phyloP scores from a whole-genome alignment of 2,329 filamentous ascomycete genomes.

The Kalmusia sp. region DNA sequence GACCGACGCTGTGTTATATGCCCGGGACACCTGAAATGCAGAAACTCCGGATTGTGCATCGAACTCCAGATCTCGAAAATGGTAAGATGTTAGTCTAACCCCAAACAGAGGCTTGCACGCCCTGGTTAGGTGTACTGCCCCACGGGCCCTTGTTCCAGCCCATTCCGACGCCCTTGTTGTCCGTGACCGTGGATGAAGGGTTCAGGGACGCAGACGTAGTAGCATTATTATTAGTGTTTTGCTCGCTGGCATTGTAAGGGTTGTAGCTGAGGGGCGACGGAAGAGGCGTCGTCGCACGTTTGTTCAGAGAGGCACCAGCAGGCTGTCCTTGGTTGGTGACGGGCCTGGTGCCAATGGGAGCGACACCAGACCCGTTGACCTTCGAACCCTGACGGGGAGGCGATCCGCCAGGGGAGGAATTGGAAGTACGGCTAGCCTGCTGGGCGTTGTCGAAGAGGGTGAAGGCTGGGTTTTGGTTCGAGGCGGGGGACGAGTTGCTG shows the following conservation, averaged over 20 bases:
- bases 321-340: conserved; percentile 64
- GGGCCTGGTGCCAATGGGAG: conserved; percentile 92
- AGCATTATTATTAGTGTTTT: conserved; percentile 52
- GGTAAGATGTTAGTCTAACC: conserved; percentile 63
- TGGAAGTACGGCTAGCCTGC: conserved; percentile 79
- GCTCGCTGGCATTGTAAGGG: conserved; percentile 68
- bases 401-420: conserved; percentile 83
- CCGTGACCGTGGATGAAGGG: conserved; percentile 55
- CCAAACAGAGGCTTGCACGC: conserved; percentile 93
- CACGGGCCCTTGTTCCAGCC: conserved; percentile 83
- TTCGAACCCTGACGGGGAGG: conserved; percentile 73
- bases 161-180: conserved; percentile 55
- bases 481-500: conserved; percentile 84
- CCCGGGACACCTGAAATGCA: conserved; percentile 52
- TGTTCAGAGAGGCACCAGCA: conserved; percentile 69
- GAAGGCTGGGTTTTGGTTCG: conserved; percentile 61
- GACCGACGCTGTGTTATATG: conserved; percentile 44
- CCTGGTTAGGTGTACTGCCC: conserved; percentile 73
- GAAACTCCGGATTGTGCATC: conserved; percentile 51
- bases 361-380: conserved; percentile 71
- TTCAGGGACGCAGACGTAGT: conserved; percentile 66
- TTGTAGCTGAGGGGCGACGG: conserved; percentile 78
- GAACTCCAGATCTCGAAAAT: conserved; percentile 42
- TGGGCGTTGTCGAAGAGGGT: conserved; percentile 60
- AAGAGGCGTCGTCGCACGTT: conserved; percentile 87